Conservation (phyloP, 305 asterid species). For the Fraxinus greggii region DNA sequence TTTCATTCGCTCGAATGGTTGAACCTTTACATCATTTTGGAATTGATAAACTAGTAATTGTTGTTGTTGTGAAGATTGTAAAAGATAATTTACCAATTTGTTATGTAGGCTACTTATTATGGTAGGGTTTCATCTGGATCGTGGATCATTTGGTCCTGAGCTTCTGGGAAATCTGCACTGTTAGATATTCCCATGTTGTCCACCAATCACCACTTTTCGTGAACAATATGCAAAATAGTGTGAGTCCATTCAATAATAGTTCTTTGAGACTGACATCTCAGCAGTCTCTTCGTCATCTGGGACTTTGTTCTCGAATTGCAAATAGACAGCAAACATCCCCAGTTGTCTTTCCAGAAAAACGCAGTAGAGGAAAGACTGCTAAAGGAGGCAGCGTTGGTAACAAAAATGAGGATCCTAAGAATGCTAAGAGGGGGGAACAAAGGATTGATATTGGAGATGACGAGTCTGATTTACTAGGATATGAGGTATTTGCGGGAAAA, state of each 20-base stretch:
- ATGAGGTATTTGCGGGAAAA: conserved; percentile 77
- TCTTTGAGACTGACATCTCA: conserved; percentile 73
- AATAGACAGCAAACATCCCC: conserved; percentile 88
- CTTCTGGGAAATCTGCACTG: conserved; percentile 25
- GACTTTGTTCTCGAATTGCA: conserved; percentile 79
- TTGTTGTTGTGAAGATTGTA: conserved; percentile 19
- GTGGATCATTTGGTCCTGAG: conserved; percentile 26
- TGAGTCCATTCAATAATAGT: conserved; percentile 61
- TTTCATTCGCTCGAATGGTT: background rate
- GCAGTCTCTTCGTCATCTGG: conserved; percentile 88
- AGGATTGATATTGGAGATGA: conserved; percentile 90
- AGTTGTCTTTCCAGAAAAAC: conserved; percentile 82
- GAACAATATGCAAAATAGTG: conserved; percentile 71
- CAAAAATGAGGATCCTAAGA: conserved; percentile 46
- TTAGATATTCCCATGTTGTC: conserved; percentile 32
- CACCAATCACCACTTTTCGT: conserved; percentile 18
- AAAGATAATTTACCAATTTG: conserved; percentile 14
- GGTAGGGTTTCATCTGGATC: conserved; percentile 29
- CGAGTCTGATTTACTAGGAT: conserved; percentile 81
- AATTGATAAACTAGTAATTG: background rate
- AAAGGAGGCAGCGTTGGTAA: conserved; percentile 36
- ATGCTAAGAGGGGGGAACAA: conserved; percentile 60
- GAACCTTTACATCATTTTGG: conserved; percentile 1
- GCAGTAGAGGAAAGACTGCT: conserved; percentile 64
- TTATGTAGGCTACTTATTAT: conserved; percentile 44